Percentiles rank a stretch among this genome's conserved stretches.
phyloP scores from a whole-genome alignment of 345 rosid species.

The Toxicodendron radicans region DNA sequence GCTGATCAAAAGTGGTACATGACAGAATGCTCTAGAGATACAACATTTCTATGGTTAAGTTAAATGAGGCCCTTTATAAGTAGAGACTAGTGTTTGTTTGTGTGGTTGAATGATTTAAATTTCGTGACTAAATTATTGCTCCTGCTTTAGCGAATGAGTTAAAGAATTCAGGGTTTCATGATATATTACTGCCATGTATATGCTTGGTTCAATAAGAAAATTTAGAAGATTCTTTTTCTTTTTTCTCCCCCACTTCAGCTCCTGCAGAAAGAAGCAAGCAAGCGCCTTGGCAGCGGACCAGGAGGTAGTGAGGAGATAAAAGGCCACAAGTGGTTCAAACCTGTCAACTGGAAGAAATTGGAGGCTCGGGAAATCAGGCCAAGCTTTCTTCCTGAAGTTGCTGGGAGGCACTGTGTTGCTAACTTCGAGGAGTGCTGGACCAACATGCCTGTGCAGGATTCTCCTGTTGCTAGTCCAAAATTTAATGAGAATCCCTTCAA shows the following conservation, averaged over 20 bases:
- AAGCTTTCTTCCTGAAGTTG: conserved; percentile 52
- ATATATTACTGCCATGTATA: not conserved
- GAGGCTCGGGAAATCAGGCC: conserved; percentile 48
- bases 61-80: not conserved
- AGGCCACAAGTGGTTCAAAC: conserved; percentile 52
- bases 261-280: conserved; percentile 43
- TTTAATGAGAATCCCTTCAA: conserved; percentile 41
- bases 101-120: not conserved
- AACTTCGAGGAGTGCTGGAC: conserved; percentile 57
- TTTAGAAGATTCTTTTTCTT: not conserved
- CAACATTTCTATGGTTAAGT: not conserved
- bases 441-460: conserved; percentile 45
- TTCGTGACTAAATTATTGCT: conserved; percentile 2
- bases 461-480: conserved; percentile 57
- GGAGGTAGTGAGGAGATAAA: conserved; percentile 47
- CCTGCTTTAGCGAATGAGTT: not conserved
- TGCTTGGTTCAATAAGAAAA: not conserved
- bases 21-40: conserved; percentile 7
- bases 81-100: not conserved
- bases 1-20: not conserved
- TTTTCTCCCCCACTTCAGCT: conserved; percentile 31
- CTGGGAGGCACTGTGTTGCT: conserved; percentile 49
- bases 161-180: not conserved
- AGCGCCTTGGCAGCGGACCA: conserved; percentile 47
- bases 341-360: conserved; percentile 51